phyloP scores from a whole-genome alignment of 768 basidiomycete genomes.

The Fomitopsis pulvina region DNA sequence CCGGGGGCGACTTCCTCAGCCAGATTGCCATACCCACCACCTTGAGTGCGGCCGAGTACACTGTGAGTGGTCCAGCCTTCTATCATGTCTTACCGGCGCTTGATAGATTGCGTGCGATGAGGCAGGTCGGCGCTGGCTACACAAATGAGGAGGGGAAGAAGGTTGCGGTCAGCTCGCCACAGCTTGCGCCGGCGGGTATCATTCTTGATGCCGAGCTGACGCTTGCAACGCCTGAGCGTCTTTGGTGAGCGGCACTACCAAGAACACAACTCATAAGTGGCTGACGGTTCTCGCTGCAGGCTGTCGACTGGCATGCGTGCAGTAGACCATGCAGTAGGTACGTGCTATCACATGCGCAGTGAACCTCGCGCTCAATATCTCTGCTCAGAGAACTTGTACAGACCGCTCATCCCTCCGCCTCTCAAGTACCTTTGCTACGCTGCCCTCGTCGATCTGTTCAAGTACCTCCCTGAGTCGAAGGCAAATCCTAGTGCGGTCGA shows the following conservation, averaged over 20 bases:
- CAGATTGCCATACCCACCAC: slow-evolving; percentile 84
- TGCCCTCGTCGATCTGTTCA: slow-evolving; percentile 67
- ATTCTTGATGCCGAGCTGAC: slow-evolving; percentile 76
- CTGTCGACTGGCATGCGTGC: slow-evolving; percentile 75
- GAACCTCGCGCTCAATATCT: neutral
- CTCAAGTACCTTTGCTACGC: slow-evolving; percentile 59
- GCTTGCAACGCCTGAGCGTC: slow-evolving; percentile 60
- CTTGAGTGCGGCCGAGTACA: slow-evolving; percentile 72
- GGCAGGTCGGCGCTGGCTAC: slow-evolving; percentile 44
- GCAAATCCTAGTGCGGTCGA: slow-evolving; percentile 48
- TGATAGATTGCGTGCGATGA: neutral
- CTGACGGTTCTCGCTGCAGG: slow-evolving; percentile 31
- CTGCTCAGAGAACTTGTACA: slow-evolving; percentile 54
- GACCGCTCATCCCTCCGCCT: slow-evolving; percentile 47
- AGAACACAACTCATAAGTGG: neutral
- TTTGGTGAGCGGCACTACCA: slow-evolving; percentile 48
- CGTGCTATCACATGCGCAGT: slow-evolving; percentile 11
- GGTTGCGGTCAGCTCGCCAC: slow-evolving; percentile 45
- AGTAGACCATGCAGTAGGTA: slow-evolving; percentile 73
- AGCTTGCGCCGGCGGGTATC: slow-evolving; percentile 63
- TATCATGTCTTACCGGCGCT: neutral
- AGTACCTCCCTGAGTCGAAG: slow-evolving; percentile 61
- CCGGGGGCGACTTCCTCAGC: slow-evolving; percentile 41
- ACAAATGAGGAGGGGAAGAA: slow-evolving; percentile 67
- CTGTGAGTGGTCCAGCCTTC: slow-evolving; percentile 30